A percentile compares a stretch with the other conserved stretches of the same genome.
phyloP scores from a whole-genome alignment of 139 green algal genomes.

The Dunaliella sp. region DNA sequence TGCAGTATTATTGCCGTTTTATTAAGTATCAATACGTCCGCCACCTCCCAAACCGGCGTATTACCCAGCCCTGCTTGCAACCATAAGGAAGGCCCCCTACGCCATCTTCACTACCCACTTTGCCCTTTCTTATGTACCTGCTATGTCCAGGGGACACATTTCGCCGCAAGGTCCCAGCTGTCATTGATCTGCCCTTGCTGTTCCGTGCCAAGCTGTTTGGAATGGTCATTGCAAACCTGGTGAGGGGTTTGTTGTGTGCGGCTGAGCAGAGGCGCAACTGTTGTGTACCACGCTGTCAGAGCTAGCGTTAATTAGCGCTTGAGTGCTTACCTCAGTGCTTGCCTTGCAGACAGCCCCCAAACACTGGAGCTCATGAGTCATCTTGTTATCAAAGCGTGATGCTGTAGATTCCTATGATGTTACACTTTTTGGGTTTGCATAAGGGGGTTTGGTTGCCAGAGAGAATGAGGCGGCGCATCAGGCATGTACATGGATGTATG shows the following conservation, averaged over 20 bases:
- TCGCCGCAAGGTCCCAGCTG: neutral
- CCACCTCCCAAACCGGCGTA: too few relatives aligned
- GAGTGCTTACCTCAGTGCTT: too few relatives aligned
- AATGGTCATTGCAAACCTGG: neutral
- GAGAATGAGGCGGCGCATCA: too few relatives aligned
- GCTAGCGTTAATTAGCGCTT: too few relatives aligned
- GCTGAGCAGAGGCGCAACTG: neutral
- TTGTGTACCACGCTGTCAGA: too few relatives aligned
- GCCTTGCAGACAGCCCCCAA: neutral
- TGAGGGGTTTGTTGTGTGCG: neutral
- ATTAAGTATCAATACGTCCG: too few relatives aligned
- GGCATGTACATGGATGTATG: too few relatives aligned
- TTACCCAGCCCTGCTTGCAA: too few relatives aligned
- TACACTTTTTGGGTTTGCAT: neutral
- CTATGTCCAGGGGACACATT: neutral
- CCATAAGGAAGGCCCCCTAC: too few relatives aligned
- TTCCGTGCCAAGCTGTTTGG: constrained; percentile 4
- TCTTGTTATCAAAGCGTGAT: neutral
- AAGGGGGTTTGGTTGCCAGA: too few relatives aligned
- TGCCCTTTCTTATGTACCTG: neutral
- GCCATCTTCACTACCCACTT: too few relatives aligned
- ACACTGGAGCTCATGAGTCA: neutral
- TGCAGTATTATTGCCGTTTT: too few relatives aligned
- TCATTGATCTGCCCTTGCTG: neutral
- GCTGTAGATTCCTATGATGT: neutral